Evolutionary conservation across 495 filamentous ascomycete genomes (phyloP).

Genomic region (Talaromyces ruber): DNA sequence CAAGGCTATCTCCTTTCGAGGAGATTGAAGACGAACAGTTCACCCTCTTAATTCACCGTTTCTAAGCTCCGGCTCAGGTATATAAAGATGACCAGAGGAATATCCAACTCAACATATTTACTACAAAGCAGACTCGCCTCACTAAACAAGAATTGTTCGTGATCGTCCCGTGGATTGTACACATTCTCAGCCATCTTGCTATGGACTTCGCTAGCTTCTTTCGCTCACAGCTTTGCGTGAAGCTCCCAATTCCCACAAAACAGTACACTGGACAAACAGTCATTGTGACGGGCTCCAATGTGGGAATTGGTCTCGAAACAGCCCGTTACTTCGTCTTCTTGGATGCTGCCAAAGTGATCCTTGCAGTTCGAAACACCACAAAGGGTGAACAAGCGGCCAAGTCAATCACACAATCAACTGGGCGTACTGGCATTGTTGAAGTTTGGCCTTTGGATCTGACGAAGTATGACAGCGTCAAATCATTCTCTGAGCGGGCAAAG

Average conservation of each 20-base stretch:
- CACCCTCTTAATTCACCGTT: neutral
- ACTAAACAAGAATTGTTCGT: neutral
- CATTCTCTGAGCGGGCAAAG: conserved; percentile 26
- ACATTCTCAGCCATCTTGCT: neutral
- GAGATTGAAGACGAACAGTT: neutral
- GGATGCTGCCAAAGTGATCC: conserved; percentile 9
- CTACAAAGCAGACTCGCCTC: neutral
- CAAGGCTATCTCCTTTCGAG: neutral
- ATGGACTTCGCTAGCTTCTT: neutral
- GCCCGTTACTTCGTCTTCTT: conserved; percentile 17
- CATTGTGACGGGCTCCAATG: conserved; percentile 34
- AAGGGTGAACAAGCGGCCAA: conserved; percentile 28
- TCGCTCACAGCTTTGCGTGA: conserved; percentile 24
- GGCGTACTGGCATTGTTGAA: neutral
- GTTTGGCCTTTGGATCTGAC: conserved; percentile 43
- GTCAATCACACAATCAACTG: conserved; percentile 43
- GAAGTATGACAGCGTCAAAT: conserved; percentile 12
- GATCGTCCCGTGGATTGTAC: neutral
- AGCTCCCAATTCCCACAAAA: conserved; percentile 63
- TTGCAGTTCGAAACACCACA: conserved; percentile 10
- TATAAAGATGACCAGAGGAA: neutral
- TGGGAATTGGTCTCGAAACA: conserved; percentile 21
- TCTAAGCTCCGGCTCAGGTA: neutral
- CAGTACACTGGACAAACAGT: conserved; percentile 40
- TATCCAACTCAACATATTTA: no score